Percentiles rank a stretch among this genome's conserved stretches.
phyloP scores from a whole-genome alignment of 257 asterid genomes.

The Solanum piurae region DNA sequence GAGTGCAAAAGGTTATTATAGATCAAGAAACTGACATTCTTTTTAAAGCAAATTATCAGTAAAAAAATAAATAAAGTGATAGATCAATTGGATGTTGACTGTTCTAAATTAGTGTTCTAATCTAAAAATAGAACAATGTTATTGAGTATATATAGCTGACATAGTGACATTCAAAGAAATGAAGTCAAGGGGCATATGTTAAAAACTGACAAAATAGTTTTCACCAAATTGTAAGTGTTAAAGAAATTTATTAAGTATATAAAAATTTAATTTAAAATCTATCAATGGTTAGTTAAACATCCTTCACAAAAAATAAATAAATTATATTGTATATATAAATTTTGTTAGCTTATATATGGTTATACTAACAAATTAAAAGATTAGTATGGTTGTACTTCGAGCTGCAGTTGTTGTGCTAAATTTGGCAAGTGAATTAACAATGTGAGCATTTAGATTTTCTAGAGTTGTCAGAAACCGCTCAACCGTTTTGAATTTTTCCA shows the following conservation, averaged over 20 bases:
- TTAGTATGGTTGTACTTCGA: not conserved
- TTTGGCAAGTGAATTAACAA: not conserved
- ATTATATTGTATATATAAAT: not conserved
- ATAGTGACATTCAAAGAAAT: not conserved
- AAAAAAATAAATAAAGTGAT: not conserved
- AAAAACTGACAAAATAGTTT: not conserved
- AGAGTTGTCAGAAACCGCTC: conserved; percentile 39
- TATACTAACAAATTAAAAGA: not conserved
- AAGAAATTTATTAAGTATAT: not conserved
- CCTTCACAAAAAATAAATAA: not conserved
- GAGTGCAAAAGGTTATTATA: not conserved
- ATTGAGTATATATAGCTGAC: not conserved
- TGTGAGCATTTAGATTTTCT: conserved; percentile 3
- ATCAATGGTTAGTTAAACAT: not conserved
- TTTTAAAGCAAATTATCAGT: not conserved
- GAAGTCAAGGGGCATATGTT: not conserved
- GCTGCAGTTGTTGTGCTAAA: not conserved
- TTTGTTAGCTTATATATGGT: not conserved
- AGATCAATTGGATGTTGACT: not conserved
- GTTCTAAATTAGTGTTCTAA: not conserved
- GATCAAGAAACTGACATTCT: not conserved
- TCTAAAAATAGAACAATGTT: not conserved
- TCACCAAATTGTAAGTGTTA: not conserved
- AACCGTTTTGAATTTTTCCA: conserved; percentile 45
- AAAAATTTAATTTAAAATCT: not conserved